These are phyloP conservation scores for Tanacetum coccineum DNA, from an alignment of 129 eudicot genomes.

Conservation along the genomic window DNA sequence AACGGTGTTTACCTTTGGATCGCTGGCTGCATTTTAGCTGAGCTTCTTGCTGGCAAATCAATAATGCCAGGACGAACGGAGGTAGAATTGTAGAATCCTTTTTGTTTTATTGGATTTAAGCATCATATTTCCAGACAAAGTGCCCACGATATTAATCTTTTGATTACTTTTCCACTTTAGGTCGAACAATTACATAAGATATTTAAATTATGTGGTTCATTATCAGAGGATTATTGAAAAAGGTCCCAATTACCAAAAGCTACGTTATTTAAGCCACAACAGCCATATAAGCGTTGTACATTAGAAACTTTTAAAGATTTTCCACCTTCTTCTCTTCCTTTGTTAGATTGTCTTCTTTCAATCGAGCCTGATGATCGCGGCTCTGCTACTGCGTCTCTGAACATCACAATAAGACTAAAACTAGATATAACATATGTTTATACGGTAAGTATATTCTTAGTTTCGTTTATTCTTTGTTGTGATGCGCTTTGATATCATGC, in stretches of 20 bases:
- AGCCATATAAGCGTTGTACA: slow-evolving; percentile 67
- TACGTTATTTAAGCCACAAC: slow-evolving; percentile 70
- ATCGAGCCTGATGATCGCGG: slow-evolving; percentile 79
- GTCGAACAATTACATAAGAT: slow-evolving; percentile 89
- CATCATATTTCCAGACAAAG: too few relatives aligned
- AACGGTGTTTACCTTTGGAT: slow-evolving; percentile 92
- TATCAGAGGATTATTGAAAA: slow-evolving; percentile 92
- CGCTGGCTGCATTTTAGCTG: slow-evolving; percentile 96
- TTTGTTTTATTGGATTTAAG: neutral
- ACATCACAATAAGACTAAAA: slow-evolving; percentile 82
- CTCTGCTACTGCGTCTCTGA: slow-evolving; percentile 63
- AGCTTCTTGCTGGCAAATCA: slow-evolving; percentile 85
- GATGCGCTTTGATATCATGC: too few relatives aligned
- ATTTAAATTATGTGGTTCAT: slow-evolving; percentile 88
- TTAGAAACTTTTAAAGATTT: slow-evolving; percentile 77
- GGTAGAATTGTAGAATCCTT: slow-evolving; percentile 52
- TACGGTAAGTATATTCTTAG: too few relatives aligned
- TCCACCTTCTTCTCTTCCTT: slow-evolving; percentile 74
- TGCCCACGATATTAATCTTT: slow-evolving; percentile 8
- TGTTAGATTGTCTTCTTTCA: slow-evolving; percentile 68
- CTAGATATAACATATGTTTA: too few relatives aligned
- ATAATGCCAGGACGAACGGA: slow-evolving; percentile 92
- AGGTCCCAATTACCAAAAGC: slow-evolving; percentile 80
- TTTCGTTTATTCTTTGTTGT: too few relatives aligned
- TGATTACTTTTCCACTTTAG: slow-evolving; percentile 15